Percentiles rank a stretch among this genome's conserved stretches.
Evolutionary conservation across 208 protist genomes (phyloP).

Genomic region (Blechomonas ayalai): DNA sequence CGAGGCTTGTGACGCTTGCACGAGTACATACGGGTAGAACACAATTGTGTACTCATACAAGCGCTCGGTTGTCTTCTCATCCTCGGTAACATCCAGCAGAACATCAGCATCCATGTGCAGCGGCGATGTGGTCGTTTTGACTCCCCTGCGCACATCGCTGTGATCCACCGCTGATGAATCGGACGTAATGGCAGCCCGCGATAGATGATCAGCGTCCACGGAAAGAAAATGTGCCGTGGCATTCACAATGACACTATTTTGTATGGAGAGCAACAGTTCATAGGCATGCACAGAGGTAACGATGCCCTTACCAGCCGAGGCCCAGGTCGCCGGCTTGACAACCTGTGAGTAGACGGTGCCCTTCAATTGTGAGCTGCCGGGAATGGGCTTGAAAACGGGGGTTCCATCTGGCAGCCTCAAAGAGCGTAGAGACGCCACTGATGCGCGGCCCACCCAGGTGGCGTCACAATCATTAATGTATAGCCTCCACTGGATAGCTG

Average conservation of each 20-base stretch:
- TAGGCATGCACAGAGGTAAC: slow-evolving; percentile 31
- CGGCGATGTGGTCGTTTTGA: too few relatives aligned
- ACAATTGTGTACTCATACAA: slow-evolving; percentile 65
- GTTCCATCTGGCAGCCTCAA: slow-evolving; percentile 50
- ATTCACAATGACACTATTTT: slow-evolving; percentile 44
- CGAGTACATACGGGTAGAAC: slow-evolving; percentile 53
- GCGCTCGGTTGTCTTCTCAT: slow-evolving; percentile 46
- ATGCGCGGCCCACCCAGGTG: slow-evolving; percentile 71
- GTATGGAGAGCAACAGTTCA: slow-evolving; percentile 40
- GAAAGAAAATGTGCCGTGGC: slow-evolving; percentile 5
- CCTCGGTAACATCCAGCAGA: slow-evolving; percentile 33
- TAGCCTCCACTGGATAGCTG: slow-evolving; percentile 62
- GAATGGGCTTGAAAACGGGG: slow-evolving; percentile 46
- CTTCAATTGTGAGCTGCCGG: slow-evolving; percentile 37
- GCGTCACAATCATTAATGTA: slow-evolving; percentile 82
- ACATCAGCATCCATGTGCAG: slow-evolving; percentile 39
- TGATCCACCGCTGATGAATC: neutral
- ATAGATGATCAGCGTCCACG: neutral
- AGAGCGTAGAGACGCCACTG: slow-evolving; percentile 54
- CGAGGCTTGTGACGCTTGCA: slow-evolving; percentile 7
- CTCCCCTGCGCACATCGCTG: too few relatives aligned
- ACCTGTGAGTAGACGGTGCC: slow-evolving; percentile 74
- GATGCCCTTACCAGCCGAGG: slow-evolving; percentile 31
- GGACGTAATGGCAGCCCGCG: neutral
- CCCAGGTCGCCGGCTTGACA: slow-evolving; percentile 62